Conservation (phyloP, 495 filamentous ascomycete genomes). For the Penicillium canescens region DNA sequence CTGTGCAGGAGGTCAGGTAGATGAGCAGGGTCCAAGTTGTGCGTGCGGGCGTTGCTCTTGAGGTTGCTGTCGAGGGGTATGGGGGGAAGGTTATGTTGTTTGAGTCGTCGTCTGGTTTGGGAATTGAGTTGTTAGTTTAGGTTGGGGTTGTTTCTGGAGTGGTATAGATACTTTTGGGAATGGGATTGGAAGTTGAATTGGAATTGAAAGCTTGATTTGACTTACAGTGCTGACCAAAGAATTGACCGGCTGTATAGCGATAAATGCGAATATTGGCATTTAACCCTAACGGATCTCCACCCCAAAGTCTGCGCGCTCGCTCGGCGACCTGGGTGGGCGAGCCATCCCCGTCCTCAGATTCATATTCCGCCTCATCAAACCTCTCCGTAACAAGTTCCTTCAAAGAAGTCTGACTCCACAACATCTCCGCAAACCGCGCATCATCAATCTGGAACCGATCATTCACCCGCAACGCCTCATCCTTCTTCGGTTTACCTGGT, state of each 20-base stretch:
- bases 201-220: constrained; percentile 7
- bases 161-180: too few species aligned
- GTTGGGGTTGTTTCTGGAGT: background rate
- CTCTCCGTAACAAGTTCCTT: constrained; percentile 28
- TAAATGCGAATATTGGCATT: constrained; percentile 92
- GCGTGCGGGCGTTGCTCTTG: constrained; percentile 53
- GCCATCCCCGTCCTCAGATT: constrained; percentile 44
- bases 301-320: constrained; percentile 56
- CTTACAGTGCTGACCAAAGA: constrained; percentile 86
- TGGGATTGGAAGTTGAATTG: too few species aligned
- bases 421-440: constrained; percentile 64
- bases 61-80: constrained; percentile 25
- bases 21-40: constrained; percentile 94
- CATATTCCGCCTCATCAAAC: constrained; percentile 17
- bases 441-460: constrained; percentile 89
- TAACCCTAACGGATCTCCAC: constrained; percentile 79
- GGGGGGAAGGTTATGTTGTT: constrained; percentile 62
- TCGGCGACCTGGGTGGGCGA: constrained; percentile 1
- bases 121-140: background rate
- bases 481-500: constrained; percentile 79
- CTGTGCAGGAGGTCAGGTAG: constrained; percentile 78
- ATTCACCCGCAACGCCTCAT: constrained; percentile 84
- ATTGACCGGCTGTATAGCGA: constrained; percentile 84
- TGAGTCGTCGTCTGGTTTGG: constrained; percentile 70
- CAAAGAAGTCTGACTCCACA: constrained; percentile 60